phyloP scores from a whole-genome alignment of 352 stramenopile genomes.

The Phytophthora palmivora region DNA sequence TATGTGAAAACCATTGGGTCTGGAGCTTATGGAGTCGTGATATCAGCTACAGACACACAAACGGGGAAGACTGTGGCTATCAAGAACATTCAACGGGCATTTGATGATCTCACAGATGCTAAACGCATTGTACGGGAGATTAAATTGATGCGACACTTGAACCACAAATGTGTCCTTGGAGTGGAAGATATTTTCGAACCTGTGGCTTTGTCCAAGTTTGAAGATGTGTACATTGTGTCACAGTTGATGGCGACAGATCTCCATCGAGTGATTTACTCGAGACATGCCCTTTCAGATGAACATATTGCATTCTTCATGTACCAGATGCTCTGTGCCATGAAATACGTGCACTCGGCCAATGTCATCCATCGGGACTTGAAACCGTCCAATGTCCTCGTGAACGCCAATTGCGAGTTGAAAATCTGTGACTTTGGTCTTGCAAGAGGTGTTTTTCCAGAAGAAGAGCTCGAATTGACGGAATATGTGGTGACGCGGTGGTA shows the following conservation, averaged over 20 bases:
- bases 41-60: constrained; percentile 67
- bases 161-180: constrained; percentile 90
- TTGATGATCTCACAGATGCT: constrained; percentile 98
- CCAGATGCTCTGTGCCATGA: constrained; percentile 92
- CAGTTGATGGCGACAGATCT: constrained; percentile 93
- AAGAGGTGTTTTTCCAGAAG: constrained; percentile 79
- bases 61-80: constrained; percentile 73
- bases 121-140: constrained; percentile 99
- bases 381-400: constrained; percentile 97
- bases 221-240: constrained; percentile 92
- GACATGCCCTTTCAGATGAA: constrained; percentile 83
- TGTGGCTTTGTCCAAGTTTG: constrained; percentile 70
- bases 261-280: constrained; percentile 91
- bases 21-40: constrained; percentile 92
- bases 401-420: constrained; percentile 92
- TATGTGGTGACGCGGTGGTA: constrained; percentile 96
- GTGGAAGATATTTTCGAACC: constrained; percentile 85
- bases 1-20: constrained; percentile 91
- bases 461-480: constrained; percentile 77
- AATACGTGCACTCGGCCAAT: constrained; percentile 94
- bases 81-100: constrained; percentile 95
- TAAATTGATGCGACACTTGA: constrained; percentile 92
- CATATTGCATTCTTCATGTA: constrained; percentile 93
- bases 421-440: constrained; percentile 92
- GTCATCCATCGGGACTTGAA: constrained; percentile 98